These are phyloP conservation scores for Linnemannia hyalina DNA, from an alignment of 192 early-diverging fungal genomes.

Conservation along the genomic window DNA sequence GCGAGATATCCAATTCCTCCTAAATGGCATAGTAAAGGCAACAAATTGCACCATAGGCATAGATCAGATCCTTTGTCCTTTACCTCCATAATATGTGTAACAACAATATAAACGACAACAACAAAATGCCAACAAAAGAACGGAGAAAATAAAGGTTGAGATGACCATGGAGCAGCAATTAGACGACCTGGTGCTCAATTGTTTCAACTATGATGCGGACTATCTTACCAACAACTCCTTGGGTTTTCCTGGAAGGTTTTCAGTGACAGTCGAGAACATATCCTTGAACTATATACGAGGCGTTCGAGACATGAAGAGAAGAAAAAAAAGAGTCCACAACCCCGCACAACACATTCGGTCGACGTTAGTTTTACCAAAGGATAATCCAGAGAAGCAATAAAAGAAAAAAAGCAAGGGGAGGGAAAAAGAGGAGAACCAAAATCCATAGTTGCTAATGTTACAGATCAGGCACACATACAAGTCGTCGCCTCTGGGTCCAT, in stretches of 20 bases:
- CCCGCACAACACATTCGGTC: not conserved
- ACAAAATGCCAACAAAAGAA: not conserved
- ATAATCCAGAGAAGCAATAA: not conserved
- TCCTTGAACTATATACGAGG: constrained; percentile 54
- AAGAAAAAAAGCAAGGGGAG: not conserved
- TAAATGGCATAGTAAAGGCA: constrained; percentile 3
- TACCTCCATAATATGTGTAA: not conserved
- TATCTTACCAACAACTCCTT: constrained; percentile 47
- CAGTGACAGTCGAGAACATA: constrained; percentile 55
- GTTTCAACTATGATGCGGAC: not conserved
- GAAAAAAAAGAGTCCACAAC: not conserved
- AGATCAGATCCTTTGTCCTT: not conserved
- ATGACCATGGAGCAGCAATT: not conserved
- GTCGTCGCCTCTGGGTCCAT: constrained; percentile 55
- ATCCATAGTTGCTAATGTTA: not conserved
- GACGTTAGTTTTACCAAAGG: constrained; percentile 1
- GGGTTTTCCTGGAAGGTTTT: constrained; percentile 56
- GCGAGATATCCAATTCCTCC: constrained; percentile 47
- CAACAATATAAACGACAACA: not conserved
- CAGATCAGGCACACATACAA: constrained; percentile 38
- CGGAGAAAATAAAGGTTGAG: not conserved
- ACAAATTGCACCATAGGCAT: constrained; percentile 4
- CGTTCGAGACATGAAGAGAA: not conserved
- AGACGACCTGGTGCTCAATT: not conserved
- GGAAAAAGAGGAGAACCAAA: not conserved